Evolutionary conservation across 805 yeast genomes (phyloP).

Genomic region (Candida pseudofarinosa): DNA sequence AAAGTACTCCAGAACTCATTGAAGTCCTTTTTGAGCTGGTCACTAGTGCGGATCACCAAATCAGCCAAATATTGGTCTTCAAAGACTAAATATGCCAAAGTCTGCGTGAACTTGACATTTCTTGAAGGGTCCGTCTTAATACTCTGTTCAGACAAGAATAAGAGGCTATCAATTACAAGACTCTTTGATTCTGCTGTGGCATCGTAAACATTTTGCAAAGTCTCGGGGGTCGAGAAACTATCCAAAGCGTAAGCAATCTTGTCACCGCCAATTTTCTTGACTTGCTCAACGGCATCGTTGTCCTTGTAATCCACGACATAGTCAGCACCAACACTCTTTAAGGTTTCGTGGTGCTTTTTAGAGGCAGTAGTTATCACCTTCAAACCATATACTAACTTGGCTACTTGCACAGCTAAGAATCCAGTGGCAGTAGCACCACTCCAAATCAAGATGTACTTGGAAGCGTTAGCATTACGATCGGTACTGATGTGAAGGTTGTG

Average conservation of each 20-base stretch:
- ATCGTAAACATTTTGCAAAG: constrained; percentile 26
- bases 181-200: constrained; percentile 20
- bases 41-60: background rate
- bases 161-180: constrained; percentile 18
- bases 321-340: constrained; percentile 28
- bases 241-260: constrained; percentile 27
- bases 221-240: constrained; percentile 15
- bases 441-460: constrained; percentile 26
- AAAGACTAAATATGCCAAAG: constrained; percentile 13
- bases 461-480: constrained; percentile 11
- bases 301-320: constrained; percentile 25
- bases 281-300: constrained; percentile 18
- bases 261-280: constrained; percentile 14
- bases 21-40: constrained; percentile 10
- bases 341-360: constrained; percentile 18
- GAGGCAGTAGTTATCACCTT: constrained; percentile 29
- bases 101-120: constrained; percentile 9
- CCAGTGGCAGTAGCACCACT: constrained; percentile 37
- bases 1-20: constrained; percentile 19
- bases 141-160: constrained; percentile 9
- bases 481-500: constrained; percentile 26
- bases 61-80: constrained; percentile 9
- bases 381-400: constrained; percentile 25
- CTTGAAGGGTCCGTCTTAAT: constrained; percentile 9
- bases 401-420: constrained; percentile 28